phyloP scores from a whole-genome alignment of 345 rosid species.

The Nasturtium officinale region DNA sequence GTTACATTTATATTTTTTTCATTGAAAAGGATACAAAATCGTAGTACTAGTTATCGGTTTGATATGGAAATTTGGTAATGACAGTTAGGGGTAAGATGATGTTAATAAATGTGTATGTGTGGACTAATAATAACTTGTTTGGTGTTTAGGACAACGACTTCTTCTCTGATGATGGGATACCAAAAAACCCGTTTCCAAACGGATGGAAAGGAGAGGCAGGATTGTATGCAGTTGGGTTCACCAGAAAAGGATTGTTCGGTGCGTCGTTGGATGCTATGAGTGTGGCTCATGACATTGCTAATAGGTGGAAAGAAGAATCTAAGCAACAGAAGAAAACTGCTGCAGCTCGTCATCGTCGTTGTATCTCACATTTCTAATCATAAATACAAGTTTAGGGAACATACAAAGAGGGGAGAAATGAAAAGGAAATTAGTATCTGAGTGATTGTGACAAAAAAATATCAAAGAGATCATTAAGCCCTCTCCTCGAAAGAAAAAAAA shows the following conservation, averaged over 20 bases:
- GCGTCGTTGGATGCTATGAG: slow-evolving; percentile 70
- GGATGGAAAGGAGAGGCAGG: slow-evolving; percentile 90
- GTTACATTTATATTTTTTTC: background rate
- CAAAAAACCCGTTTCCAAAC: slow-evolving; percentile 72
- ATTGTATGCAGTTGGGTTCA: slow-evolving; percentile 89
- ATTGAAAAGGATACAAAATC: slow-evolving; percentile 8
- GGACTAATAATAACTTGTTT: background rate
- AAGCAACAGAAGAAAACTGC: slow-evolving; percentile 61
- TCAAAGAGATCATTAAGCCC: slow-evolving; percentile 49
- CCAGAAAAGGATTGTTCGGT: slow-evolving; percentile 86
- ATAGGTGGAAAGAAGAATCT: slow-evolving; percentile 70
- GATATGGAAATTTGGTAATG: background rate
- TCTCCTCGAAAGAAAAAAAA: slow-evolving; percentile 45
- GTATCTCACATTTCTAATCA: slow-evolving; percentile 70
- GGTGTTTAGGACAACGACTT: slow-evolving; percentile 68
- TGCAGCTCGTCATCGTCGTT: slow-evolving; percentile 73
- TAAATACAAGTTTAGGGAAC: background rate
- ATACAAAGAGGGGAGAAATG: background rate
- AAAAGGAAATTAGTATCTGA: background rate
- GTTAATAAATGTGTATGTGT: background rate
- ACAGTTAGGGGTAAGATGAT: slow-evolving; percentile 7
- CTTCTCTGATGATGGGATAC: slow-evolving; percentile 72
- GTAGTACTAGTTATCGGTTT: slow-evolving; percentile 18
- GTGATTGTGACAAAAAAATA: background rate
- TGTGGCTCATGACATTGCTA: slow-evolving; percentile 74